phyloP scores from a whole-genome alignment of 202 grass and related monocot species.

The Brachypodium distachyon region DNA sequence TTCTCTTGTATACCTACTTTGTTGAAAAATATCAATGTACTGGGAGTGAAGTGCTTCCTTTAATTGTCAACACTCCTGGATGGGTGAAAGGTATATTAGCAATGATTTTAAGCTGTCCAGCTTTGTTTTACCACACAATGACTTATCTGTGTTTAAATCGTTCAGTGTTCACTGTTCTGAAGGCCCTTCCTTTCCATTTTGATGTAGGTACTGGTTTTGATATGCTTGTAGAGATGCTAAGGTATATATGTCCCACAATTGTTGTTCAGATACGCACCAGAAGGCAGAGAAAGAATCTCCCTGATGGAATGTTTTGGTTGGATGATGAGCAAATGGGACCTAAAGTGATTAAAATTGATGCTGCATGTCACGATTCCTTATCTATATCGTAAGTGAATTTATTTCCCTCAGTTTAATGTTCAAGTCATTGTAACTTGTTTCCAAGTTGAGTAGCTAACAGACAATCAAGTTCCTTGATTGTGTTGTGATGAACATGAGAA shows the following conservation, averaged over 20 bases:
- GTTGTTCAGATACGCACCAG: conserved; percentile 65
- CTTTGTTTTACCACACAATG: not conserved
- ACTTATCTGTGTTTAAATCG: not conserved
- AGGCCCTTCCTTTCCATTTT: not conserved
- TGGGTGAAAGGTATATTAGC: conserved; percentile 80
- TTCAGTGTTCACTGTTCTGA: conserved; percentile 11
- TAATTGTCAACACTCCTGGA: conserved; percentile 88
- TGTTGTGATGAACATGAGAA: not conserved
- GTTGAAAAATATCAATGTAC: conserved; percentile 27
- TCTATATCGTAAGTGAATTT: conserved; percentile 51
- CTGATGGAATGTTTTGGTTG: conserved; percentile 78
- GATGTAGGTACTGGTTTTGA: conserved; percentile 78
- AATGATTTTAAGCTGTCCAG: not conserved
- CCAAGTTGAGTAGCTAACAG: not conserved
- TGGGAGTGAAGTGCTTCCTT: conserved; percentile 34
- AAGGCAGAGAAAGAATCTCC: conserved; percentile 64
- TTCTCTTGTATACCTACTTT: conserved; percentile 64
- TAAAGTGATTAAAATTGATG: conserved; percentile 40
- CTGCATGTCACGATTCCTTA: conserved; percentile 46
- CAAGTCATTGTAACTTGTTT: not conserved
- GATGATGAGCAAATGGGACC: conserved; percentile 28
- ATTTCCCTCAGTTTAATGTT: not conserved
- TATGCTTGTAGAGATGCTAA: conserved; percentile 74
- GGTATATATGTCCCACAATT: conserved; percentile 61
- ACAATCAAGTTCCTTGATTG: not conserved